These are phyloP conservation scores for Ophiocordyceps camponoti-rufipedis DNA, from an alignment of 2,329 filamentous ascomycete genomes.

Conservation along the genomic window DNA sequence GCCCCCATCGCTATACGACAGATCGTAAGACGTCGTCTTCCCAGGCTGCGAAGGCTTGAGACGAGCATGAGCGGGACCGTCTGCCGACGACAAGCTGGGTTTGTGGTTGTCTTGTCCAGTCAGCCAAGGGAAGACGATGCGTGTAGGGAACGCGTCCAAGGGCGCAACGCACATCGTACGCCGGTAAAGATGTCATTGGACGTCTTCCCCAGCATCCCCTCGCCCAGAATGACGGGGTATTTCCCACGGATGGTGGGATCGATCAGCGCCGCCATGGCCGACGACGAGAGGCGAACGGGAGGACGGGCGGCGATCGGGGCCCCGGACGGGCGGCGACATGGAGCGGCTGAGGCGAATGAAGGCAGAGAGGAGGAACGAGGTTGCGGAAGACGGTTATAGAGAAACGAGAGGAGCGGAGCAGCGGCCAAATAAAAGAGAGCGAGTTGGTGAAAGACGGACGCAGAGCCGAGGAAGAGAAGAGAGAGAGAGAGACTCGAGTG, in stretches of 20 bases:
- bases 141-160: not conserved
- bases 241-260: slow-evolving; percentile 42
- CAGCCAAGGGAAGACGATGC: not conserved
- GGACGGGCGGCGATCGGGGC: not conserved
- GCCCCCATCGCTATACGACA: slow-evolving; percentile 34
- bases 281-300: not conserved
- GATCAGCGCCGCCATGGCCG: slow-evolving; percentile 22
- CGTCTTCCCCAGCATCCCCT: slow-evolving; percentile 36
- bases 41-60: slow-evolving; percentile 30
- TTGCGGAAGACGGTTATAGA: not conserved
- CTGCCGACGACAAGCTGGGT: slow-evolving; percentile 29
- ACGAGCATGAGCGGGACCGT: slow-evolving; percentile 27
- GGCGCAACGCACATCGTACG: slow-evolving; percentile 31
- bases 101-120: slow-evolving; percentile 40
- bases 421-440: not conserved
- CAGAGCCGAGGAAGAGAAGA: not conserved
- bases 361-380: no score
- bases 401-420: not conserved
- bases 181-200: slow-evolving; percentile 41
- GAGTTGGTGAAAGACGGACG: not conserved
- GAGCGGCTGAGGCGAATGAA: no score
- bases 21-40: slow-evolving; percentile 35
- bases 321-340: not conserved
- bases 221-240: slow-evolving; percentile 46
- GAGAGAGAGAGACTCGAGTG: not conserved